These are phyloP conservation scores for Podospora didyma DNA, from an alignment of 495 filamentous ascomycete species.

Conservation along the genomic window DNA sequence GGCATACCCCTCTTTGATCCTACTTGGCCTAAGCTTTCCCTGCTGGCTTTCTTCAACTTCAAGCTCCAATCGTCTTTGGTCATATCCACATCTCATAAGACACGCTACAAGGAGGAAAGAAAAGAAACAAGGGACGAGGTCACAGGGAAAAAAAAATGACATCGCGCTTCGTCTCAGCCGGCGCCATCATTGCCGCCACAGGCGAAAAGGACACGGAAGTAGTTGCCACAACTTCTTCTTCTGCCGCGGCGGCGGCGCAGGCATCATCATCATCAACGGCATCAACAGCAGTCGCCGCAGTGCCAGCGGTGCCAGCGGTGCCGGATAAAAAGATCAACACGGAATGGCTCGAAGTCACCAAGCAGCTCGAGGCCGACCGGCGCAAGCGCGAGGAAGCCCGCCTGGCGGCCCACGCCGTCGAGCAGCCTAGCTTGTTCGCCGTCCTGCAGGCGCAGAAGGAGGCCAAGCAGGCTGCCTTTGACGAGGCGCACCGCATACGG, in stretches of 20 bases:
- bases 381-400: constrained; percentile 55
- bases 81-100: too few relatives aligned
- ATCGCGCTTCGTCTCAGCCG: constrained; percentile 87
- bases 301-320: too few relatives aligned
- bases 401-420: constrained; percentile 37
- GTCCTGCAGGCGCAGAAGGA: constrained; percentile 92
- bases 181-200: constrained; percentile 61
- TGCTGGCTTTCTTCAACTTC: too few relatives aligned
- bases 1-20: too few relatives aligned
- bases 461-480: constrained; percentile 94
- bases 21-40: too few relatives aligned
- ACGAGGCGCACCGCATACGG: constrained; percentile 78
- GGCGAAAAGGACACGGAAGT: constrained; percentile 18
- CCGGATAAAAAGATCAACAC: constrained; percentile 12
- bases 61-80: too few relatives aligned
- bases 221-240: too few relatives aligned
- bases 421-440: constrained; percentile 75
- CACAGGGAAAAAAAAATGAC: constrained; percentile 44
- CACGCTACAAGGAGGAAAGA: too few relatives aligned
- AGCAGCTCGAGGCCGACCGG: constrained; percentile 61
- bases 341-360: constrained; percentile 75
- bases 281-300: too few relatives aligned
- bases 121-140: not conserved
- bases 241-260: not conserved
- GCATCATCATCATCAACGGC: not conserved